A percentile compares a stretch with the other conserved stretches of the same genome.
These are phyloP conservation scores for Phylloboletellus chloephorus DNA, from an alignment of 1,284 basidiomycete genomes.

Conservation along the genomic window DNA sequence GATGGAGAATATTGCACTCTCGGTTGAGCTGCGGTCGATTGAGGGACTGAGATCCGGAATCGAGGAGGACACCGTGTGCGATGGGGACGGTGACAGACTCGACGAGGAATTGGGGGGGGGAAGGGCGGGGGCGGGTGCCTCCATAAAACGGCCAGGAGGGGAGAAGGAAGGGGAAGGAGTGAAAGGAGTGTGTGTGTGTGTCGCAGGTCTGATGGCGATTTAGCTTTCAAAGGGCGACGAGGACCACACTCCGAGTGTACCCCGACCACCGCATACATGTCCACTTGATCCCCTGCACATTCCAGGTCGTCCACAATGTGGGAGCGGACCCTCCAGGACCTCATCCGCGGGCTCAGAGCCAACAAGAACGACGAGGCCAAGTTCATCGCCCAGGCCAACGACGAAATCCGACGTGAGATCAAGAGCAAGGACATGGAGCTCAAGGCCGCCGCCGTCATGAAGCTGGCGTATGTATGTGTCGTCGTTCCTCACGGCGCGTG, in stretches of 20 bases:
- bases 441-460: conserved; percentile 92
- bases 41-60: conserved; percentile 28
- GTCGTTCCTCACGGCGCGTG: neutral
- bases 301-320: conserved; percentile 55
- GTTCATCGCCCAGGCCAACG: conserved; percentile 75
- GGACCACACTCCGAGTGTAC: no score
- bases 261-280: no score
- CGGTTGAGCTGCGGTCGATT: conserved; percentile 39
- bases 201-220: neutral
- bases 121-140: conserved; percentile 40
- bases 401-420: conserved; percentile 89
- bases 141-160: conserved; percentile 34
- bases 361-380: conserved; percentile 80
- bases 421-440: conserved; percentile 94
- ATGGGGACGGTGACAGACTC: conserved; percentile 23
- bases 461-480: conserved; percentile 87
- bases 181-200: neutral
- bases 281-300: no score
- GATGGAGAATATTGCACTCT: conserved; percentile 69
- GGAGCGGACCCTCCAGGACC: conserved; percentile 89
- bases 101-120: conserved; percentile 36
- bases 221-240: conserved; percentile 6
- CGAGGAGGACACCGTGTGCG: conserved; percentile 33
- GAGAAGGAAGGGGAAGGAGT: conserved; percentile 2
- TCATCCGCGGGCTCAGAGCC: conserved; percentile 84